Base-by-base conservation (phyloP, 306 rosid genomes). In the Hylodesmum podocarpum region DNA sequence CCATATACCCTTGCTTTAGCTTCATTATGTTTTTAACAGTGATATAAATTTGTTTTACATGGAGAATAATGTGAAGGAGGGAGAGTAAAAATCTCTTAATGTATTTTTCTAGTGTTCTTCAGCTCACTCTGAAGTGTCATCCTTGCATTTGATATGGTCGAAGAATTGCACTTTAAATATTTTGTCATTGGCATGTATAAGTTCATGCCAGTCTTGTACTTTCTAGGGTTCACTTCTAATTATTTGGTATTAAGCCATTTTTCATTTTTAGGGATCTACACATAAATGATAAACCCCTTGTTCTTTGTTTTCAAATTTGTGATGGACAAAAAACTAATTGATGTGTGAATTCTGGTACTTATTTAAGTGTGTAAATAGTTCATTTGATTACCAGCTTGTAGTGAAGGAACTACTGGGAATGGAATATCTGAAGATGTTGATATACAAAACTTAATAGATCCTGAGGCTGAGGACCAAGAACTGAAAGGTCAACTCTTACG, bases 391-490 rank as follows among this genome's bases (percentile, higher is more conserved):
- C 5, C 77, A 86, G 95, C 53, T 13, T 75, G 81, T 64, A 77
- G 62, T 0, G 96, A 80, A 74, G 84, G 62, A 4, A 25, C 78
- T 12, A 90, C 86, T 46, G 83, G 89, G 82, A 88, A 81, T 59
- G 94, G 88, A 46, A 83, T 91, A 13, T 83, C 89, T 0, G 94
- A 88, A 63, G 93, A 92, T 31, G 87, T 81, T 4, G 94, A 93
- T 69, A 76, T 76, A 19, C 55, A n/a, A 0, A 82, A 82, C 78
- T 50, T 82, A 9, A 80, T 90, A 10, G 96, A 93, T 73, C 97
- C 96, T 0, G 88, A 84, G 70, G 97, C 94, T 0, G 97, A 90
- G 75, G 97, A 93, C 31, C 77, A 86, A 54, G 97, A 93, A 39
- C 75, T 93, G 5, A 93, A 90, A 73, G 94, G 91, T 21, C 94